These are phyloP conservation scores for Macadamia integrifolia DNA, from an alignment of 164 flowering plant genomes.

Conservation along the genomic window DNA sequence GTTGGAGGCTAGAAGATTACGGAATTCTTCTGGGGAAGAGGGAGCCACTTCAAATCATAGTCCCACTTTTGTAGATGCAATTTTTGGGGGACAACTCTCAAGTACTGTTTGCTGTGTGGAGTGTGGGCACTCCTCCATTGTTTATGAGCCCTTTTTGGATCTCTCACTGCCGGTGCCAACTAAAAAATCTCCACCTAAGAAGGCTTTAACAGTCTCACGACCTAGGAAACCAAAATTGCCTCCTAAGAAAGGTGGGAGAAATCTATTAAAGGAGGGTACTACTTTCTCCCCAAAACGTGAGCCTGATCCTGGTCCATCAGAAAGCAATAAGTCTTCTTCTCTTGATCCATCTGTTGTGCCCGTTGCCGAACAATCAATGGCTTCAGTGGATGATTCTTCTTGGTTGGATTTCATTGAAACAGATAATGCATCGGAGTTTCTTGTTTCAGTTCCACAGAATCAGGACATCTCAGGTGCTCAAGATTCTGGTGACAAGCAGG, in stretches of 20 bases:
- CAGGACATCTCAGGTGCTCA: background rate
- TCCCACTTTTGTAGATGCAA: slow-evolving; percentile 59
- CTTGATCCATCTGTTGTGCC: slow-evolving; percentile 15
- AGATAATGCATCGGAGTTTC: background rate
- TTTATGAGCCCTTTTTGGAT: slow-evolving; percentile 85
- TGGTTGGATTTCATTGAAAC: background rate
- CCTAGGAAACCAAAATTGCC: slow-evolving; percentile 56
- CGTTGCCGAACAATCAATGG: background rate
- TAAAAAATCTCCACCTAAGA: slow-evolving; percentile 55
- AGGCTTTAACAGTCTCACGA: slow-evolving; percentile 34
- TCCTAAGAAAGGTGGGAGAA: slow-evolving; percentile 47
- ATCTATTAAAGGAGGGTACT: slow-evolving; percentile 34
- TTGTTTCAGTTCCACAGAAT: background rate
- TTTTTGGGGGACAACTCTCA: slow-evolving; percentile 83
- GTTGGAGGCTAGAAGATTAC: slow-evolving; percentile 31
- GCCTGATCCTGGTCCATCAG: slow-evolving; percentile 16
- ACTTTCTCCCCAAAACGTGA: slow-evolving; percentile 20
- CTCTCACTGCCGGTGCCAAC: slow-evolving; percentile 85
- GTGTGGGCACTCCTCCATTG: slow-evolving; percentile 84
- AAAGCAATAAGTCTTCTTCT: slow-evolving; percentile 17
- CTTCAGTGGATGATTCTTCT: no score
- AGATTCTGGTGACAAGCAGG: background rate
- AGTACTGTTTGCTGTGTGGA: slow-evolving; percentile 78
- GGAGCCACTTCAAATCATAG: slow-evolving; percentile 13
- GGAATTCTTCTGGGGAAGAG: slow-evolving; percentile 23